Base-by-base conservation (phyloP, 805 yeast genomes). In the Kregervanrija delftensis region DNA sequence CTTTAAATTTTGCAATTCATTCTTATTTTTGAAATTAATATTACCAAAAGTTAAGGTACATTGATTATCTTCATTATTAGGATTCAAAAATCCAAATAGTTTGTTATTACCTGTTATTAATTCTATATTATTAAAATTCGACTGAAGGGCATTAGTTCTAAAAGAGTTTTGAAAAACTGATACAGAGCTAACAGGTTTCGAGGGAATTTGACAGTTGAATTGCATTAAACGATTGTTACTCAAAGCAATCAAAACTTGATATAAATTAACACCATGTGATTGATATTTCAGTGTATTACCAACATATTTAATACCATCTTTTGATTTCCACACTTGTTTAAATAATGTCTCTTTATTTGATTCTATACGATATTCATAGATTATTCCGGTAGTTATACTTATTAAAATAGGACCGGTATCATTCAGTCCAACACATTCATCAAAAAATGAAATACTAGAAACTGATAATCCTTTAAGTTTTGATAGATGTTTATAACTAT, bases 331-430 rank as follows among this genome's bases (percentile, higher is more conserved):
- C 1, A 74, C 60, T 37, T 60, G 67, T 42, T 71, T 65, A 4
- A 72, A 53, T 30, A 63, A 61, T 38, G 65, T 61, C 46, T 74
- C 77, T 41, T 67, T 71, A 3, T 70, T 58, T 3, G 70, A 60
- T 37, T 77, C 81, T 12, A 73, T 59, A 35, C 55, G 55, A 4
- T 70, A 61, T 52, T 80, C 85, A 42, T 69, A 68, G 5, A 81
- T 50, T 3, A 58, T 49, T 1, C 84, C 85, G 2, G 66, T 64
- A 5, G 59, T 52, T 0, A 80, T 74, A 6, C 81, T 79, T 2
- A 78, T 41, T 11, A 81, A 56, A 10, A 79, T 58, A 2, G 71
- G 65, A 2, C 80, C 80, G 0, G 79, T 69, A 12, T 63, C 55
- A 1, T 38, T 45, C 12, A 42, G 42, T 8, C 55, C 35, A 1